Base-by-base conservation (phyloP, 306 rosid species). In the Trifolium repens region DNA sequence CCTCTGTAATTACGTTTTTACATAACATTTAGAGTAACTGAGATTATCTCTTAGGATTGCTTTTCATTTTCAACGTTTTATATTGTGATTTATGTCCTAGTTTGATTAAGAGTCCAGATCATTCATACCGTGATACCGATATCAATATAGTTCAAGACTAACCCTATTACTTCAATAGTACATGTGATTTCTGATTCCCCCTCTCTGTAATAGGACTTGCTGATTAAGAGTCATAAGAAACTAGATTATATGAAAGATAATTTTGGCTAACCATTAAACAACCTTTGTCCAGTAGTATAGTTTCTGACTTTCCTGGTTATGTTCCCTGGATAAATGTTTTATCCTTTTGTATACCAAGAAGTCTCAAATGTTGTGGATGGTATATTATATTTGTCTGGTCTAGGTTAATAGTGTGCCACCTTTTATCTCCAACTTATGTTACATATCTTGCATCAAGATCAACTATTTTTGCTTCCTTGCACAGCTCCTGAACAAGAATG, bases 401-500 rank as follows among this genome's bases (percentile, higher is more conserved):
- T 67, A 49, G 55, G 59, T 71, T 42, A 47, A n/a, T 79, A 42
- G 52, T 15, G 42, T 54, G 16, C 61, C 67, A 9, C 24, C 50
- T 43, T 57, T 30, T 76, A 46, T 69, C 63, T 67, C 37, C 74
- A 53, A 24, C 32, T 32, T 13, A 17, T 40, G 40, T 34, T 72
- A 64, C 69, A 78, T 55, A 44, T 19, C 47, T 43, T 42, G 58
- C 22, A 58, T 74, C 42, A 50, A 47, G 12, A 61, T 47, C 44
- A 53, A 78, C 58, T 43, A 49, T 58, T 64, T 35, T 57, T 43
- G 42, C 50, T 74, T 37, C 69, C 71, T 79, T 79, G 83, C 90
- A 81, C 94, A 91, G 97, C 96, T 77, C 94, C 94, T 22, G 96
- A 94, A 81, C 91, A 91, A 84, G 87, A 86, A 75, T 94, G 97